A percentile compares a stretch with the other conserved stretches of the same genome.
These are phyloP conservation scores for Calonectria pteridis DNA, from an alignment of 2,329 filamentous ascomycete genomes.

Conservation along the genomic window DNA sequence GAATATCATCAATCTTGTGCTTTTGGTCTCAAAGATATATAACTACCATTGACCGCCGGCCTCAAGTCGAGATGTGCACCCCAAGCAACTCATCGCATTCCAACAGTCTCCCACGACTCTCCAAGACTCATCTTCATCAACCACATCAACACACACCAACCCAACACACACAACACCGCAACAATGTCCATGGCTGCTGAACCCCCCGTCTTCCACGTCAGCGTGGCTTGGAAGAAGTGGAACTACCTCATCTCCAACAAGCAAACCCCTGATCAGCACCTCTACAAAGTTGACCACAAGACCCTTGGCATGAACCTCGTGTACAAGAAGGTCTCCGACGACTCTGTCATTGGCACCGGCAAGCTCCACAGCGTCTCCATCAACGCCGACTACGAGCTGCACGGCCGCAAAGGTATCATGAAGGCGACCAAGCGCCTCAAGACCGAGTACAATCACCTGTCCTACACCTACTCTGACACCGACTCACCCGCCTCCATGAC, in stretches of 20 bases:
- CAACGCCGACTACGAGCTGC: conserved; percentile 37
- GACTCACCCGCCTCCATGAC: conserved; percentile 30
- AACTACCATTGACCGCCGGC: background rate
- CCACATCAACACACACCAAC: background rate
- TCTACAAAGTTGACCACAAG: background rate
- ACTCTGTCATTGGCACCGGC: conserved; percentile 25
- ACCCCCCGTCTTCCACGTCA: background rate
- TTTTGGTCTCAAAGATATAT: background rate
- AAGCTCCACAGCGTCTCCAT: conserved; percentile 37
- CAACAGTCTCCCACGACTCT: background rate
- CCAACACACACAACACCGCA: background rate
- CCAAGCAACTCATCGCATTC: background rate
- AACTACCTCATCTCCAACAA: background rate
- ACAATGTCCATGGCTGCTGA: background rate
- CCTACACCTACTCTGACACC: conserved; percentile 29
- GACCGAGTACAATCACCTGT: conserved; percentile 39
- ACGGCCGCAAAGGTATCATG: conserved; percentile 34
- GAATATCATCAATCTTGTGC: background rate
- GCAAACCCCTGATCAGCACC: background rate
- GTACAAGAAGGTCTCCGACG: background rate
- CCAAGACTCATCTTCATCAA: background rate
- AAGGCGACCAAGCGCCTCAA: conserved; percentile 34
- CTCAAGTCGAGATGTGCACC: background rate
- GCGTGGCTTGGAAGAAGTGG: conserved; percentile 6
- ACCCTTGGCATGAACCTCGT: conserved; percentile 5